Conservation (phyloP, 768 basidiomycete species). For the Panaeolus cyanescens region DNA sequence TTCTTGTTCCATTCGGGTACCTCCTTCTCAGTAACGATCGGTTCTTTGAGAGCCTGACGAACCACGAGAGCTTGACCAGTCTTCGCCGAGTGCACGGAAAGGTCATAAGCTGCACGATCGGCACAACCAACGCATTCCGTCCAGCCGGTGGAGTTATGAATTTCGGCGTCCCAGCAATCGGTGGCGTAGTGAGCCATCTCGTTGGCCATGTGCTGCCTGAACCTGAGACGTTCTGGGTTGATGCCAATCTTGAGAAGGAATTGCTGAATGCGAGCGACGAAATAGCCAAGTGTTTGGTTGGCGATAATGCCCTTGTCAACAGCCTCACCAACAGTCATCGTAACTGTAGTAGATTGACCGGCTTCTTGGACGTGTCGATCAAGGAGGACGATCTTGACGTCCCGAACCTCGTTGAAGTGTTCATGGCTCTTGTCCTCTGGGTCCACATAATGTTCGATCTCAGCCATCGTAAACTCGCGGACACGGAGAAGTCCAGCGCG, state of each 20-base stretch:
- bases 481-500: slow-evolving; percentile 95
- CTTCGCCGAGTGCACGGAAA: slow-evolving; percentile 83
- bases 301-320: slow-evolving; percentile 86
- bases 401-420: slow-evolving; percentile 79
- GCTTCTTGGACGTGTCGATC: slow-evolving; percentile 81
- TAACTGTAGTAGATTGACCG: slow-evolving; percentile 64
- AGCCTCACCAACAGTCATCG: slow-evolving; percentile 85
- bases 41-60: slow-evolving; percentile 82
- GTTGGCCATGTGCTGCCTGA: slow-evolving; percentile 98
- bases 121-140: slow-evolving; percentile 99
- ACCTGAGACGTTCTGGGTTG: slow-evolving; percentile 78
- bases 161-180: slow-evolving; percentile 99
- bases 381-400: slow-evolving; percentile 75
- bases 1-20: slow-evolving; percentile 88
- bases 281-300: slow-evolving; percentile 98
- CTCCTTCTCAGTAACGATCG: slow-evolving; percentile 78
- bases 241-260: slow-evolving; percentile 93
- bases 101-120: slow-evolving; percentile 95
- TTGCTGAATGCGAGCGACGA: slow-evolving; percentile 87
- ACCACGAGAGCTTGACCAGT: slow-evolving; percentile 89
- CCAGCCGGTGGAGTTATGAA: slow-evolving; percentile 89
- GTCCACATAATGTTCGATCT: slow-evolving; percentile 99
- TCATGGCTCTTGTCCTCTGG: slow-evolving; percentile 87
- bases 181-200: slow-evolving; percentile 99
- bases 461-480: slow-evolving; percentile 99